Evolutionary conservation across 2,329 filamentous ascomycete species (phyloP).

Genomic region (Alternaria sp.): DNA sequence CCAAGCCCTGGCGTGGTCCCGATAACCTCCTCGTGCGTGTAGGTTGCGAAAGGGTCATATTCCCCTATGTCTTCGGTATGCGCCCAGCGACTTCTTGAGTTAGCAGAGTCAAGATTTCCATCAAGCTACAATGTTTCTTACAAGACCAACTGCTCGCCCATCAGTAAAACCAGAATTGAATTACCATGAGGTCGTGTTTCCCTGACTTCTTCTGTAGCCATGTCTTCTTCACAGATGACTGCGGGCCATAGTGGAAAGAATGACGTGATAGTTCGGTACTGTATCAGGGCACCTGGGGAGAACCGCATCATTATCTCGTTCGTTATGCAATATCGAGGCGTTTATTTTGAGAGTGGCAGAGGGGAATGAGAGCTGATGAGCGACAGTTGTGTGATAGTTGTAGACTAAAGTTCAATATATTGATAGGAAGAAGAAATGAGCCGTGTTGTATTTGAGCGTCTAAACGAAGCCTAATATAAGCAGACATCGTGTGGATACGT

Average conservation of each 20-base stretch:
- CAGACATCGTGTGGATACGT: not conserved
- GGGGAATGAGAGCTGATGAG: not conserved
- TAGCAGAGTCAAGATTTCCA: not conserved
- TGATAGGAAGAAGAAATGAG: not conserved
- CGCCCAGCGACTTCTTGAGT: conserved; percentile 29
- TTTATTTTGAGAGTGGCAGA: not conserved
- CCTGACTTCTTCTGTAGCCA: not conserved
- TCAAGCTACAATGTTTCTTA: not conserved
- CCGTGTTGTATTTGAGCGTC: not conserved
- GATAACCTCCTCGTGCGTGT: not conserved
- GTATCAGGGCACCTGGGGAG: not conserved
- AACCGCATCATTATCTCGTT: not conserved
- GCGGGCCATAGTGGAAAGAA: conserved; percentile 23
- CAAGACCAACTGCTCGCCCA: conserved; percentile 20
- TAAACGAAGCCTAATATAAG: not conserved
- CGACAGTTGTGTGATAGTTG: not conserved
- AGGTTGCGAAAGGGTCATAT: conserved; percentile 17
- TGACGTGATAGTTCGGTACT: no score
- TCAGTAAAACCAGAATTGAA: conserved; percentile 18
- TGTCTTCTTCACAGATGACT: conserved; percentile 27
- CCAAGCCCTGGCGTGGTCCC: conserved; percentile 9
- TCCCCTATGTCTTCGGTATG: conserved; percentile 13
- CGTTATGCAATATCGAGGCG: no score
- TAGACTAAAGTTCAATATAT: not conserved
- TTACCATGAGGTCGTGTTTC: no score